Base-by-base conservation (phyloP, 768 basidiomycete species). In the Phlegmacium glaucopus region DNA sequence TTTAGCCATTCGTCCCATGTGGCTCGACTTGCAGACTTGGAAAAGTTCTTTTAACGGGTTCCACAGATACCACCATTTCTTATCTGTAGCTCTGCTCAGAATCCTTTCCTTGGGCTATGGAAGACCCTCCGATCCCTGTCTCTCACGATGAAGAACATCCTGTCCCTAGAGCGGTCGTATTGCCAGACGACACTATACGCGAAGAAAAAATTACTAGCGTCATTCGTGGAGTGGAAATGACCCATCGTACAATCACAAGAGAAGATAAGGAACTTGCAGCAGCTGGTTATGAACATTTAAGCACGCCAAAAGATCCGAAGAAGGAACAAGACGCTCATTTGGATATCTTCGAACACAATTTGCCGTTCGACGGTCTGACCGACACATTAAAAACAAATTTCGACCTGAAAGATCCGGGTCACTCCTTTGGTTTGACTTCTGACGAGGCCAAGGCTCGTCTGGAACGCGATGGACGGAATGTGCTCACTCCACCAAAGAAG, bases 221-320 rank as follows among this genome's bases (percentile, higher is more conserved):
- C 44, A 49, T 35, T 22, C 61, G 79, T 39, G 81, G 81, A 11
- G 72, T 75, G 40, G 81, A 82, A 59, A 74, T 83, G 77, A 78
- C 22, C 5, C 22, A 75, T 49, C 74, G 77, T 44, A 76, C 82
- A 46, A 61, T 83, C 60, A 84, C 83, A n/a, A 74, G 79, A 55
- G 83, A 85, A 59, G 82, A 85, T 48, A 77, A 72, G 53, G 79
- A 81, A 41, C 75, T 86, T 40, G 80, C 82, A 11, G 80, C 77
- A 2, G 83, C 83, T n/a, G 82, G 82, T 2, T 86, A 86, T 59
- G 80, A 80, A 42, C 80, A 83, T 57, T 69, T 86, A 22, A 67
- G 76, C 26, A 68, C 52, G 30, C 67, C 74, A 44, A 76, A 77
- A 51, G 55, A 58, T 10, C 66, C 68, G 39, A 62, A 67, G 35